Evolutionary conservation across 2,329 filamentous ascomycete genomes (phyloP), one percentile per base, ranked within the genome.

Genomic region (Stagonosporopsis vannaccii): DNA sequence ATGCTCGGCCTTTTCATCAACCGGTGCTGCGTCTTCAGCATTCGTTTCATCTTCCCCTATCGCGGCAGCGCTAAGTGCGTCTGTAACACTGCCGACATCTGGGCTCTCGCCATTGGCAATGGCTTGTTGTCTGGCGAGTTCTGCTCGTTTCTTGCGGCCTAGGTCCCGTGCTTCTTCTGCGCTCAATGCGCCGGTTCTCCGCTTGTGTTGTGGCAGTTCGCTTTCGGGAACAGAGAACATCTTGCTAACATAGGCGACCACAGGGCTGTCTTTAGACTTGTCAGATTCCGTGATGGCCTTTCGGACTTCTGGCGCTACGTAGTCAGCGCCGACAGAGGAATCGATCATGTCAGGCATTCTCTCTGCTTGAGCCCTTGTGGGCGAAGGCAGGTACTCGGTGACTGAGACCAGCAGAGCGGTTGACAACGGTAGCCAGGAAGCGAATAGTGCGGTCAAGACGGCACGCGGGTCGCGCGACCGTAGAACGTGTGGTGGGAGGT

Each of bases 141-240:
- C 93, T 17, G 92, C 92, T 64, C 94, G 84, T 80, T 97, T 98
- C 76, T 88, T 90, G 15, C 92, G 85, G 0, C 91, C 95, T 56
- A 97, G 78, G 61, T 97, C 93, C 63, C 91, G 83, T 3, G 95
- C 95, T 77, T 98, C 95, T 60, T 97, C 95, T 1, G 92, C 90
- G 35, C 86, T 96, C 69, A 98, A 83, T 39, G 87, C 78, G 19
- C 79, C 87, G 15, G 78, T 75, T 15, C 87, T 84, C 41, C 91
- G 84, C 75, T 90, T 96, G 74, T 97, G 97, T 48, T 94, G 86
- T 0, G 91, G 90, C 5, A 99, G 81, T 67, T 99, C 94, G 75
- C 91, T 97, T 70, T 96, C 91, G 0, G 92, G 94, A 12, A 99
- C 84, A 0, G 95, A 95, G 1, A 98, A 91, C 92, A 99, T 97